Percentiles rank a stretch among this genome's conserved stretches.
Evolutionary conservation across 495 filamentous ascomycete genomes (phyloP).

Genomic region (Penicillium salamii): DNA sequence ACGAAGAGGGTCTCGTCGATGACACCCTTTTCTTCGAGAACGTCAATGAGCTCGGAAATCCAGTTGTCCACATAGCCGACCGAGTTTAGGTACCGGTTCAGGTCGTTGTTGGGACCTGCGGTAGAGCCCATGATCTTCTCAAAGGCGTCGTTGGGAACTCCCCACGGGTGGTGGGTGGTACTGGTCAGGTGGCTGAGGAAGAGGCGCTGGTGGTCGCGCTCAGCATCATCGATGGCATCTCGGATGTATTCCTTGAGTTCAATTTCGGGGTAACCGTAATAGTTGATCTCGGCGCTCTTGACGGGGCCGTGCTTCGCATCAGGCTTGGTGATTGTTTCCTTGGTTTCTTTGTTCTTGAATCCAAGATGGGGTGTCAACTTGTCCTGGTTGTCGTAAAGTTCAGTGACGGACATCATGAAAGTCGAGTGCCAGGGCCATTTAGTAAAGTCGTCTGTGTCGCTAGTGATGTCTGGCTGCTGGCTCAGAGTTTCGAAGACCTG

Average conservation of each 20-base stretch:
- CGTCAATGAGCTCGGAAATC: constrained; percentile 32
- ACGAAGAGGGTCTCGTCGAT: constrained; percentile 43
- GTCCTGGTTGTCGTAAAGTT: constrained; percentile 45
- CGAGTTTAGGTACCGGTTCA: constrained; percentile 44
- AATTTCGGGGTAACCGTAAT: constrained; percentile 49
- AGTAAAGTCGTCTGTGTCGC: constrained; percentile 26
- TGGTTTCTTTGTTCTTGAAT: constrained; percentile 37
- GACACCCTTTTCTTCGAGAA: constrained; percentile 41
- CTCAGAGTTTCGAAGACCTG: constrained; percentile 43
- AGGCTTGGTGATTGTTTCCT: constrained; percentile 38
- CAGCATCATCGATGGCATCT: constrained; percentile 45
- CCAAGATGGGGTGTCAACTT: constrained; percentile 40
- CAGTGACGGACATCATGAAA: constrained; percentile 50
- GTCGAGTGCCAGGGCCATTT: constrained; percentile 43
- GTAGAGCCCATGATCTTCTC: constrained; percentile 21
- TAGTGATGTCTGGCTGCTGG: constrained; percentile 24
- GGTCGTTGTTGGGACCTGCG: constrained; percentile 23
- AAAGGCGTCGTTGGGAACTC: constrained; percentile 30
- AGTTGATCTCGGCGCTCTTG: constrained; percentile 42
- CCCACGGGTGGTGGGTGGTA: constrained; percentile 49
- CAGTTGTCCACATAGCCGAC: constrained; percentile 39
- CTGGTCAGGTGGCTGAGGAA: constrained; percentile 50
- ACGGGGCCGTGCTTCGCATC: constrained; percentile 37
- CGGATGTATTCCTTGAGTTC: constrained; percentile 45
- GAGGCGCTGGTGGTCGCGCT: constrained; percentile 38